Percentiles rank a stretch among this genome's conserved stretches.
These are phyloP conservation scores for Myxozyma mucilagina DNA, from an alignment of 805 yeast species.

Conservation along the genomic window DNA sequence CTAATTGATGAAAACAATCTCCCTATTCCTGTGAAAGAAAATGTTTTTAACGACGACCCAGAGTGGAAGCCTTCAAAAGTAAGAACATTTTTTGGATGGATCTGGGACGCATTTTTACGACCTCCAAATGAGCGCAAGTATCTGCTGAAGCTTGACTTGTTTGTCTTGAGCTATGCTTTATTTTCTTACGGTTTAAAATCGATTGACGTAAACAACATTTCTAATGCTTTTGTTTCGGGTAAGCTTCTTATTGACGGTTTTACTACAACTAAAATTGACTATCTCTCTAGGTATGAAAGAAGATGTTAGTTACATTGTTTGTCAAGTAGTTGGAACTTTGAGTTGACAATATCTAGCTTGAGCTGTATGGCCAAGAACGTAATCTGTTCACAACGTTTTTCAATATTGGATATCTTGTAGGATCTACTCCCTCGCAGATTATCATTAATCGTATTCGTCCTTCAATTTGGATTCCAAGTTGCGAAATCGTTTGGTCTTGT, in stretches of 20 bases:
- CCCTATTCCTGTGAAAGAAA: conserved; percentile 1
- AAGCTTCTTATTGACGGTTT: background rate
- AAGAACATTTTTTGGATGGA: conserved; percentile 4
- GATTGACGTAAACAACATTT: conserved; percentile 58
- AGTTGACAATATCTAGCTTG: conserved; percentile 33
- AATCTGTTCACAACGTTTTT: conserved; percentile 43
- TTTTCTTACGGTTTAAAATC: conserved; percentile 51
- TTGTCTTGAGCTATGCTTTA: conserved; percentile 40
- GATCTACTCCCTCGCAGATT: conserved; percentile 17
- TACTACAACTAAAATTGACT: background rate
- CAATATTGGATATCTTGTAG: conserved; percentile 22
- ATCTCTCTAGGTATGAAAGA: conserved; percentile 45
- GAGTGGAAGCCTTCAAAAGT: conserved; percentile 10
- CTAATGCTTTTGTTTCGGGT: conserved; percentile 69
- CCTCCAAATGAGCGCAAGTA: conserved; percentile 39
- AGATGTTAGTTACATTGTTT: conserved; percentile 40
- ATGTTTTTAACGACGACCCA: conserved; percentile 22
- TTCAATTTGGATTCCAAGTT: conserved; percentile 18
- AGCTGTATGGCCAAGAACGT: conserved; percentile 61
- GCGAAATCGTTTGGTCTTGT: conserved; percentile 20
- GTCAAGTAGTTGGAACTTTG: background rate
- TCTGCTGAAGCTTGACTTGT: conserved; percentile 41
- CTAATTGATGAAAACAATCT: conserved; percentile 1
- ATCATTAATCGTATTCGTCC: conserved; percentile 21
- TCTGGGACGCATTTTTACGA: conserved; percentile 26